These are phyloP conservation scores for Candida morakotiae DNA, from an alignment of 805 yeast genomes.

Conservation along the genomic window DNA sequence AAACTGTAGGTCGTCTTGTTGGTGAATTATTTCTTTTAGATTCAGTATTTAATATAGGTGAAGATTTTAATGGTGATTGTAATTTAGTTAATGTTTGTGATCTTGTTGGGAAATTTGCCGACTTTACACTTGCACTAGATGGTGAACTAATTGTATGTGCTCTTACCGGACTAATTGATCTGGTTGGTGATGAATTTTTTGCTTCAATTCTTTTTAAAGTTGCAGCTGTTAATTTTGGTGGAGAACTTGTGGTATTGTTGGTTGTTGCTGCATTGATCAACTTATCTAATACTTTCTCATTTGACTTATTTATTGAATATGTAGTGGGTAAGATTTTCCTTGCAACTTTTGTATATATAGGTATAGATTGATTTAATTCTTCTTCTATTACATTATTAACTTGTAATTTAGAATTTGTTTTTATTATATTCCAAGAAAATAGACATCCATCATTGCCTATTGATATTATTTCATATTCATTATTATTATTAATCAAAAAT, in stretches of 20 bases:
- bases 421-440: constrained; percentile 40
- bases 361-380: constrained; percentile 6
- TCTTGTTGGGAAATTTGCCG: background rate
- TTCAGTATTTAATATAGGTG: background rate
- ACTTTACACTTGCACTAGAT: constrained; percentile 2
- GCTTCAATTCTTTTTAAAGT: constrained; percentile 33
- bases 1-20: constrained; percentile 1
- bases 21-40: background rate
- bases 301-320: constrained; percentile 2
- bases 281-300: background rate
- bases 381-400: background rate
- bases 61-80: constrained; percentile 14
- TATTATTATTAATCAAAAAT: constrained; percentile 10
- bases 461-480: constrained; percentile 30
- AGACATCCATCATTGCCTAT: constrained; percentile 53
- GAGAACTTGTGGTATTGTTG: constrained; percentile 1
- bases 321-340: constrained; percentile 25
- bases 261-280: background rate
- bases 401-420: background rate
- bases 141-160: constrained; percentile 7
- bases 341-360: constrained; percentile 24
- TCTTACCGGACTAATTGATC: constrained; percentile 8
- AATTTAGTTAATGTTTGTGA: constrained; percentile 5
- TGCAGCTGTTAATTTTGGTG: constrained; percentile 24
- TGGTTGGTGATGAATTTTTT: constrained; percentile 10